Evolutionary conservation across 2,329 filamentous ascomycete species (phyloP), one percentile per base, ranked within the genome.

Genomic region (Microdochium trichocladiopsis): DNA sequence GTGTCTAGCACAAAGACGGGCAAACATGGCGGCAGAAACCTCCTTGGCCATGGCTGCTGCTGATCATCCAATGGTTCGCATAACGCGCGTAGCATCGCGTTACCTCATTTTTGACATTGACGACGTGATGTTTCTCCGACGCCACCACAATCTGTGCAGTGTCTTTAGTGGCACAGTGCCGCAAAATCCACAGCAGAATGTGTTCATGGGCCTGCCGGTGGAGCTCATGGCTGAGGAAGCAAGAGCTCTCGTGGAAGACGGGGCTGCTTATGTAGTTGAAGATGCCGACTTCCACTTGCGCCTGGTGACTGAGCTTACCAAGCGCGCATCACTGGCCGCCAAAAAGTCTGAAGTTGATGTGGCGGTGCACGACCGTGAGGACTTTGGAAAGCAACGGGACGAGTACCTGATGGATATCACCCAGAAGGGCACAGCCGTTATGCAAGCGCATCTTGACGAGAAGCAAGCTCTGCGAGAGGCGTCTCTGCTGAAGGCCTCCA

Each of bases 201-300:
- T 96, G 53, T 97, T 97, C 66, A 80, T 93, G 53, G 90, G 92
- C 47, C 73, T 97, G 49, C 94, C 94, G 2, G 73, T 97, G 24
- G 88, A 96, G 73, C 77, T 99, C 47, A 89, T 94, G 74, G 86
- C 90, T 2, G 94, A 97, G 71, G 94, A 99, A 73, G 92, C 87
- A 3, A 80, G 84, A 57, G 72, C 94, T 51, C 78, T 99, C 25
- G 84, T 95, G 53, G 86, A 90, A 59, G 86, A 86, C 60, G 83
- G 82, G 54, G 81, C 84, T 60, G 93, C 84, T 43, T 90, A 87
- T 69, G 78, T 96, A 59, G 84, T 93, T 60, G 90, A 96, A 66
- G 92, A 95, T 69, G 76, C 77, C 50, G 75, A 79, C 51, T 83
- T 81, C 58, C 94, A 97, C 68, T 77, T 80, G 36, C 66, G 79